A percentile compares a stretch with the other conserved stretches of the same genome.
phyloP scores from a whole-genome alignment of 176 grass and related monocot genomes.

The Eleusine indica region DNA sequence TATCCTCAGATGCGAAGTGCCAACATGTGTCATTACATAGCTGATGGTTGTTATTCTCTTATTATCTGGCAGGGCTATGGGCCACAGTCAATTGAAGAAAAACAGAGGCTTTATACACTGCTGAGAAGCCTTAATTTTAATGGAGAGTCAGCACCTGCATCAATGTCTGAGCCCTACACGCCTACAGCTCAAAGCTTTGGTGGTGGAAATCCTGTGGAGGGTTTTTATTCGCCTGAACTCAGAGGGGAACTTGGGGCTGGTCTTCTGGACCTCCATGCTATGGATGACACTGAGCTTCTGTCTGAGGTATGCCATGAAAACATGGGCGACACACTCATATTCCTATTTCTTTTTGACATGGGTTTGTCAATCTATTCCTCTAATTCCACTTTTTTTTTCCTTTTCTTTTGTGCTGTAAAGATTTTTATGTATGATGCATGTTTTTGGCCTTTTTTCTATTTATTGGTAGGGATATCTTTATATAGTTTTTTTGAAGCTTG shows the following conservation, averaged over 20 bases:
- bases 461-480: slow-evolving; percentile 32
- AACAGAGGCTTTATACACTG: slow-evolving; percentile 84
- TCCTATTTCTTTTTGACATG: slow-evolving; percentile 3
- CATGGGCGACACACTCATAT: neutral
- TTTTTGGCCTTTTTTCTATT: slow-evolving; percentile 24
- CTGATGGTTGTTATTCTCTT: slow-evolving; percentile 17
- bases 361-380: neutral
- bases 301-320: slow-evolving; percentile 70
- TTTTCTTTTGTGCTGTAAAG: neutral
- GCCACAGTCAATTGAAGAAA: slow-evolving; percentile 90
- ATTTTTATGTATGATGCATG: neutral
- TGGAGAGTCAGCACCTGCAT: slow-evolving; percentile 57
- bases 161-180: slow-evolving; percentile 69
- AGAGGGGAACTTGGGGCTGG: slow-evolving; percentile 98
- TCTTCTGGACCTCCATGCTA: slow-evolving; percentile 93
- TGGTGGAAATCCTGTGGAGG: slow-evolving; percentile 52
- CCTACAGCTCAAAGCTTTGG: slow-evolving; percentile 73
- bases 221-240: slow-evolving; percentile 92
- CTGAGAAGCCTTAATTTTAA: slow-evolving; percentile 92
- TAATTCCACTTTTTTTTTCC: neutral
- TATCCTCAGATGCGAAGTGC: slow-evolving; percentile 6
- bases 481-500: slow-evolving; percentile 36
- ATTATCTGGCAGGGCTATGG: slow-evolving; percentile 87
- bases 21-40: neutral
- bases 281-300: slow-evolving; percentile 93